These are phyloP conservation scores for Mrakia gelida DNA, from an alignment of 768 basidiomycete species.

Conservation along the genomic window DNA sequence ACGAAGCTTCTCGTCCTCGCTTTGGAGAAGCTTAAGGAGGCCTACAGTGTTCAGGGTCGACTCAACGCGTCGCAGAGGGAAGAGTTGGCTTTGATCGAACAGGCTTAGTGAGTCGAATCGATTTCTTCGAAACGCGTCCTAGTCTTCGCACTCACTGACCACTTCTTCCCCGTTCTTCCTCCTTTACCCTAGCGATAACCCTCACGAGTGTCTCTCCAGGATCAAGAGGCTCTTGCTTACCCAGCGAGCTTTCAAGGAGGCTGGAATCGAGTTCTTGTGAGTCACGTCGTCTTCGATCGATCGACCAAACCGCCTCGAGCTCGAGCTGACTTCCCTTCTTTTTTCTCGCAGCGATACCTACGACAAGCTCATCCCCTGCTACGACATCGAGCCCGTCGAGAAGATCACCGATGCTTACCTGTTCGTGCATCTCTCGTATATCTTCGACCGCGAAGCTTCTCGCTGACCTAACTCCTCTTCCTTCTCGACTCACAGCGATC, in stretches of 20 bases:
- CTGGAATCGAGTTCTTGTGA: conserved; percentile 64
- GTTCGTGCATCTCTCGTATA: conserved; percentile 52
- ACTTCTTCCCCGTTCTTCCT: neutral
- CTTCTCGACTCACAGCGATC: conserved; percentile 51
- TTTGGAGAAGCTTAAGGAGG: conserved; percentile 96
- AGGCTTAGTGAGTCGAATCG: conserved; percentile 56
- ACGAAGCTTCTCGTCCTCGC: conserved; percentile 95
- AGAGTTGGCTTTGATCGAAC: conserved; percentile 94
- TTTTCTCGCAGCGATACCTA: conserved; percentile 90
- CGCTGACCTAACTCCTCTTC: neutral
- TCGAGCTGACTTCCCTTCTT: neutral
- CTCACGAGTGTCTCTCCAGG: conserved; percentile 96
- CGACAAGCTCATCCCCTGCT: conserved; percentile 96
- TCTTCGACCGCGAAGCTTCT: neutral
- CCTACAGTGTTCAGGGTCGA: conserved; percentile 95
- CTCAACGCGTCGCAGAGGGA: conserved; percentile 97
- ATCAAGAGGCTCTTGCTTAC: conserved; percentile 96
- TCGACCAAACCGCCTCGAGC: neutral
- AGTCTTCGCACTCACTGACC: neutral
- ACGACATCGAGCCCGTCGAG: conserved; percentile 98
- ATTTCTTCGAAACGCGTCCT: no score
- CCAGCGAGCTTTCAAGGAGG: conserved; percentile 96
- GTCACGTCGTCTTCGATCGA: neutral
- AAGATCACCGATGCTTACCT: conserved; percentile 89
- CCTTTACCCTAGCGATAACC: conserved; percentile 64